These are phyloP conservation scores for Camelina sativa DNA, from an alignment of 345 rosid genomes.

Conservation along the genomic window DNA sequence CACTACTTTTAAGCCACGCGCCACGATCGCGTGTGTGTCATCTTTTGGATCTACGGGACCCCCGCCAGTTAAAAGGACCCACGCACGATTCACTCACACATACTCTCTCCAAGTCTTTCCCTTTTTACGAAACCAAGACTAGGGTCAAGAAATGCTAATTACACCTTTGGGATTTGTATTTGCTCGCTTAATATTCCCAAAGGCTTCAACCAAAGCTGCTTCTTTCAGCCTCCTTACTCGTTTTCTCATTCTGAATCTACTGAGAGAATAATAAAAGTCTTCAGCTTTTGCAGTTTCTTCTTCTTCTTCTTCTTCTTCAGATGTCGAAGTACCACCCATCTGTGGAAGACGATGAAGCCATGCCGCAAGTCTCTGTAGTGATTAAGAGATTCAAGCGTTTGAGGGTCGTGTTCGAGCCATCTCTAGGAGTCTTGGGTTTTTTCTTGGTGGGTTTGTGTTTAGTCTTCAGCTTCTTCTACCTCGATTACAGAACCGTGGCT, in stretches of 20 bases:
- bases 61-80: constrained; percentile 37
- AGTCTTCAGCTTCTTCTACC: constrained; percentile 69
- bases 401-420: constrained; percentile 65
- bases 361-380: constrained; percentile 50
- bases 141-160: constrained; percentile 31
- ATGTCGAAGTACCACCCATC: constrained; percentile 55
- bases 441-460: constrained; percentile 61
- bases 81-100: constrained; percentile 41
- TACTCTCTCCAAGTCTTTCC: constrained; percentile 16
- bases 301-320: constrained; percentile 3
- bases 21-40: constrained; percentile 31
- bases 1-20: constrained; percentile 29
- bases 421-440: constrained; percentile 68
- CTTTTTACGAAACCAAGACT: constrained; percentile 25
- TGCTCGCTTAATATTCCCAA: neutral
- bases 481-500: constrained; percentile 60
- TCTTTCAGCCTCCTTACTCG: constrained; percentile 22
- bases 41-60: constrained; percentile 21
- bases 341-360: constrained; percentile 51
- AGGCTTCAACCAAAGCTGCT: constrained; percentile 1
- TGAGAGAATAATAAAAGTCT: constrained; percentile 42
- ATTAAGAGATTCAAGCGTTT: constrained; percentile 68
- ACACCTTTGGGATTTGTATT: neutral
- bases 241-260: constrained; percentile 1
- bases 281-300: constrained; percentile 24